phyloP scores from a whole-genome alignment of 2,329 filamentous ascomycete species.

The Aspergillus pseudoglaucus region DNA sequence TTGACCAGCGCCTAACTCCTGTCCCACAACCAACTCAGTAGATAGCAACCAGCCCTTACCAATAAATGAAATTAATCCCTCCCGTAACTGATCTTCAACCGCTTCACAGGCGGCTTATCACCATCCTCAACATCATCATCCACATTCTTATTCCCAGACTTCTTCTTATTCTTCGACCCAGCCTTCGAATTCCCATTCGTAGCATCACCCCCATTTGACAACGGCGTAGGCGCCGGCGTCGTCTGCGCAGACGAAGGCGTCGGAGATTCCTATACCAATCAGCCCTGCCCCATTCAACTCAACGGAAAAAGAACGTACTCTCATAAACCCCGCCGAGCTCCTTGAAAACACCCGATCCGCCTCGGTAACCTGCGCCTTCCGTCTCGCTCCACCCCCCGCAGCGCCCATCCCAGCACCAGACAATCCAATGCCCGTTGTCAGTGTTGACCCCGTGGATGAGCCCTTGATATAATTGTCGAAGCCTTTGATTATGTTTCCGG shows the following conservation, averaged over 20 bases:
- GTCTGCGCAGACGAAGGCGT: slow-evolving; percentile 40
- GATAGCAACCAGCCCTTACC: background rate
- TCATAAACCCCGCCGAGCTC: slow-evolving; percentile 44
- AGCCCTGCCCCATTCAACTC: background rate
- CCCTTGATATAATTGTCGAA: slow-evolving; percentile 99
- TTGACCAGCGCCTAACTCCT: background rate
- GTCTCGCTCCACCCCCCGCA: slow-evolving; percentile 23
- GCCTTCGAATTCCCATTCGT: slow-evolving; percentile 5
- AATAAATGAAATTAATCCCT: slow-evolving; percentile 26
- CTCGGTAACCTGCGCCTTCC: slow-evolving; percentile 41
- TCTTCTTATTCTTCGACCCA: slow-evolving; percentile 38
- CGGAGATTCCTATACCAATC: slow-evolving; percentile 33
- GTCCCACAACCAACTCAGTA: background rate
- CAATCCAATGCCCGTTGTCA: slow-evolving; percentile 27
- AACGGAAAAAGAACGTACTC: slow-evolving; percentile 21
- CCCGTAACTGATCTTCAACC: slow-evolving; percentile 42
- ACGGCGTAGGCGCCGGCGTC: slow-evolving; percentile 42
- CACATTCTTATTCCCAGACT: slow-evolving; percentile 22
- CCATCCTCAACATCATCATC: slow-evolving; percentile 28
- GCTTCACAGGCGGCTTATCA: slow-evolving; percentile 35
- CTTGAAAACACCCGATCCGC: slow-evolving; percentile 43
- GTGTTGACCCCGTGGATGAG: slow-evolving; percentile 47
- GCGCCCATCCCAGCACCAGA: slow-evolving; percentile 12
- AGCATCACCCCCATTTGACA: slow-evolving; percentile 25
- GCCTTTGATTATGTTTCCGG: slow-evolving; percentile 92